Conservation (phyloP, 108 stramenopile species). For the Skeletonema menzelii region DNA sequence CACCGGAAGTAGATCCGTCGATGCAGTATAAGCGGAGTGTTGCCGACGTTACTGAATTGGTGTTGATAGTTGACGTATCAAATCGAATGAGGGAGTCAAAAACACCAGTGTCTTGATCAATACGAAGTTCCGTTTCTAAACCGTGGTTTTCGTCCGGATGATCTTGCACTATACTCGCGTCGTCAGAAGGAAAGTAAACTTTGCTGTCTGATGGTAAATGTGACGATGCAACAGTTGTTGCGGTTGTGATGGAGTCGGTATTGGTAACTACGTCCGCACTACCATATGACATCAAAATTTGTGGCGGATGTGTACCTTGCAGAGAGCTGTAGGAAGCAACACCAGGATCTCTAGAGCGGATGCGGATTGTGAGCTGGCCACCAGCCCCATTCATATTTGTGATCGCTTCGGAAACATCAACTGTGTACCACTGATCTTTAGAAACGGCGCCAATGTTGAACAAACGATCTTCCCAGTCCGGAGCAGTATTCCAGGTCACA, state of each 20-base stretch:
- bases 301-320: neutral
- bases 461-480: neutral
- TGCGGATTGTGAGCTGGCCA: neutral
- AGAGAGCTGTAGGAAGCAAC: neutral
- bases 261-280: neutral
- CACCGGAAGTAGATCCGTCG: slow-evolving; percentile 28
- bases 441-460: neutral
- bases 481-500: slow-evolving; percentile 1
- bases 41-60: slow-evolving; percentile 11
- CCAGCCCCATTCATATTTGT: neutral
- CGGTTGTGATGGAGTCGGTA: neutral
- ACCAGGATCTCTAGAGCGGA: neutral
- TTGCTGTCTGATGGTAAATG: neutral
- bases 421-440: neutral
- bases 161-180: slow-evolving; percentile 11
- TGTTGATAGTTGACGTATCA: slow-evolving; percentile 12
- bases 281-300: slow-evolving; percentile 8
- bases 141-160: slow-evolving; percentile 15
- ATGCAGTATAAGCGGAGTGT: slow-evolving; percentile 16
- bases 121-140: neutral
- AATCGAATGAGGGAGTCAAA: slow-evolving; percentile 17
- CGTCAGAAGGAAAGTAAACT: slow-evolving; percentile 15
- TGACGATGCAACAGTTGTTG: neutral
- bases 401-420: neutral
- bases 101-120: slow-evolving; percentile 21